These are phyloP conservation scores for Neurospora sp. DNA, from an alignment of 495 filamentous ascomycete genomes.

Conservation along the genomic window DNA sequence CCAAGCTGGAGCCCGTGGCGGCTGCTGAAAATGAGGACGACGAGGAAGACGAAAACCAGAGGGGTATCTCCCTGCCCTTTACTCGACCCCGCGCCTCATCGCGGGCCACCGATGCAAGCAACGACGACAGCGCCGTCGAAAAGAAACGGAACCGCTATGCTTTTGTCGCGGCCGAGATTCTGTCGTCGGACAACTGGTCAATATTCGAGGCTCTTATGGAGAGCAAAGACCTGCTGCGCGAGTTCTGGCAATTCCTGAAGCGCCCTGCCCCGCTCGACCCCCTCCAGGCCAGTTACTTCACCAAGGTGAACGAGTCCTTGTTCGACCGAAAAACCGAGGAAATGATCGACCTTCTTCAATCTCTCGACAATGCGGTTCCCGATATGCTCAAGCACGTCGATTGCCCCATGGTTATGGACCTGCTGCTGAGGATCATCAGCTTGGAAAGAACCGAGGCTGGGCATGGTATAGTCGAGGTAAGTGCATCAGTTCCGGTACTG, in stretches of 20 bases:
- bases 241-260: constrained; percentile 88
- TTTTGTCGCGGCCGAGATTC: constrained; percentile 81
- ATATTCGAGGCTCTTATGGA: constrained; percentile 88
- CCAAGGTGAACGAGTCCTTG: constrained; percentile 93
- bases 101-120: constrained; percentile 23
- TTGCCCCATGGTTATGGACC: constrained; percentile 97
- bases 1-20: constrained; percentile 50
- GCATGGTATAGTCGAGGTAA: constrained; percentile 87
- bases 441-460: constrained; percentile 88
- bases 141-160: constrained; percentile 86
- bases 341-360: constrained; percentile 83
- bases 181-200: constrained; percentile 94
- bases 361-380: constrained; percentile 66
- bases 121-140: constrained; percentile 59
- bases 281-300: constrained; percentile 93
- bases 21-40: constrained; percentile 52
- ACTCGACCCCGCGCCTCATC: constrained; percentile 32
- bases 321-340: constrained; percentile 97
- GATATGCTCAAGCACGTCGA: constrained; percentile 91
- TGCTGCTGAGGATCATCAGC: constrained; percentile 94
- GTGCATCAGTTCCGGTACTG: constrained; percentile 11
- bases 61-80: constrained; percentile 40
- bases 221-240: constrained; percentile 59
- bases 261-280: constrained; percentile 73
- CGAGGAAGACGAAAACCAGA: constrained; percentile 40